These are phyloP conservation scores for Barnettozyma botsteinii DNA, from an alignment of 805 yeast genomes.

Conservation along the genomic window DNA sequence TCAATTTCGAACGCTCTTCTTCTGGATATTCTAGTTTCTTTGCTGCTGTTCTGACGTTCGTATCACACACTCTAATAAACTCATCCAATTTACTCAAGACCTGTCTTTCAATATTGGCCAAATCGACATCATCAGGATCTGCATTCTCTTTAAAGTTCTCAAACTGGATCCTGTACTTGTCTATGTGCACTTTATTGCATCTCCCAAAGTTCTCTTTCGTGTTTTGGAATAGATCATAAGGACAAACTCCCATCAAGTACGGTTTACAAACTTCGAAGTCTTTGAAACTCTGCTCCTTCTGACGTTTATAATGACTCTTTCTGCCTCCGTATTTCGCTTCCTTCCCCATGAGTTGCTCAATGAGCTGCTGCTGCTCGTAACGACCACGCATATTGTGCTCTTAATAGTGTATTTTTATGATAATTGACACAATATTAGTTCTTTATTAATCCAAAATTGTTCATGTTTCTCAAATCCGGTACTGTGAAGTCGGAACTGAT, in stretches of 20 bases:
- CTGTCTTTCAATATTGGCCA: conserved; percentile 43
- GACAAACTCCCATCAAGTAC: conserved; percentile 81
- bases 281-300: conserved; percentile 39
- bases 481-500: too few species aligned
- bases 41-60: conserved; percentile 56
- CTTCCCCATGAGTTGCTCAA: conserved; percentile 79
- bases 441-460: too few species aligned
- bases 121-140: conserved; percentile 29
- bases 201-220: conserved; percentile 80
- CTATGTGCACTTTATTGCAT: conserved; percentile 72
- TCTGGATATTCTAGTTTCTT: conserved; percentile 65
- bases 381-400: conserved; percentile 45
- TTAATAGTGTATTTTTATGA: too few species aligned
- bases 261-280: conserved; percentile 69
- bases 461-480: background rate
- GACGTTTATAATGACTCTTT: conserved; percentile 30
- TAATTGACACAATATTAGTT: too few species aligned
- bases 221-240: conserved; percentile 74
- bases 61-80: conserved; percentile 62
- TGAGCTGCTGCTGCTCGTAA: conserved; percentile 60
- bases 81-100: conserved; percentile 41
- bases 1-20: conserved; percentile 61
- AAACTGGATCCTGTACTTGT: conserved; percentile 67
- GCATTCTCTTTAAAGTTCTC: conserved; percentile 30
- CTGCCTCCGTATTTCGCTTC: conserved; percentile 26